Evolutionary conservation across 345 rosid genomes (phyloP).

Genomic region (Populus alba): DNA sequence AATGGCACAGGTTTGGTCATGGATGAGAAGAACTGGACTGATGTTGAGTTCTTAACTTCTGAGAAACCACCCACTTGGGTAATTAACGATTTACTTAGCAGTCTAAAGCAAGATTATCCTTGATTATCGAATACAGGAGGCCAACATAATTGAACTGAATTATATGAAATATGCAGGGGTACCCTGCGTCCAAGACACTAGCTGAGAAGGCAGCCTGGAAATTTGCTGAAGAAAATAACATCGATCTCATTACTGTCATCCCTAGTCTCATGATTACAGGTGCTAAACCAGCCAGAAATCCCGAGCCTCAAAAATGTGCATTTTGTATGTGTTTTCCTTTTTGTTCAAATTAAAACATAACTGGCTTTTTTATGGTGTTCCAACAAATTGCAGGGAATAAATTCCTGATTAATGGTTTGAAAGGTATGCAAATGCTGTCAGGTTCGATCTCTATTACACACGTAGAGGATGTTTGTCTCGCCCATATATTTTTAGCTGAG

Average conservation of each 20-base stretch:
- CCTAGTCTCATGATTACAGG: slow-evolving; percentile 78
- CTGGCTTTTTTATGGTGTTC: not conserved
- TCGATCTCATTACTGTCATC: slow-evolving; percentile 66
- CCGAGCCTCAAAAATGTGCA: not conserved
- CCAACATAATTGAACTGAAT: not conserved
- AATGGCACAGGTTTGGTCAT: slow-evolving; percentile 59
- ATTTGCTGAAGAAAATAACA: slow-evolving; percentile 61
- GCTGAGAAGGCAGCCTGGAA: slow-evolving; percentile 79
- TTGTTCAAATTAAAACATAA: not conserved
- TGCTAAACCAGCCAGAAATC: slow-evolving; percentile 7
- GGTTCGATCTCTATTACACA: slow-evolving; percentile 78
- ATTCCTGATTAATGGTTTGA: slow-evolving; percentile 49
- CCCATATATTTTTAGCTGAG: slow-evolving; percentile 80
- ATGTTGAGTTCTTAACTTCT: slow-evolving; percentile 56
- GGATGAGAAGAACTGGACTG: slow-evolving; percentile 74
- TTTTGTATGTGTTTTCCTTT: not conserved
- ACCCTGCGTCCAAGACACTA: slow-evolving; percentile 61
- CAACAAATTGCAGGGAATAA: slow-evolving; percentile 53
- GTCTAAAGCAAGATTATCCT: not conserved
- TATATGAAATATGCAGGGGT: slow-evolving; percentile 53
- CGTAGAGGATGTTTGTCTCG: slow-evolving; percentile 75
- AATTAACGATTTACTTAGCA: not conserved
- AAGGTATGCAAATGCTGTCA: slow-evolving; percentile 83
- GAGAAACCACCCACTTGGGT: slow-evolving; percentile 90
- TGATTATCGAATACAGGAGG: not conserved